Percentiles rank a stretch among this genome's conserved stretches.
These are phyloP conservation scores for Boechera retrofracta DNA, from an alignment of 345 rosid species.

Conservation along the genomic window DNA sequence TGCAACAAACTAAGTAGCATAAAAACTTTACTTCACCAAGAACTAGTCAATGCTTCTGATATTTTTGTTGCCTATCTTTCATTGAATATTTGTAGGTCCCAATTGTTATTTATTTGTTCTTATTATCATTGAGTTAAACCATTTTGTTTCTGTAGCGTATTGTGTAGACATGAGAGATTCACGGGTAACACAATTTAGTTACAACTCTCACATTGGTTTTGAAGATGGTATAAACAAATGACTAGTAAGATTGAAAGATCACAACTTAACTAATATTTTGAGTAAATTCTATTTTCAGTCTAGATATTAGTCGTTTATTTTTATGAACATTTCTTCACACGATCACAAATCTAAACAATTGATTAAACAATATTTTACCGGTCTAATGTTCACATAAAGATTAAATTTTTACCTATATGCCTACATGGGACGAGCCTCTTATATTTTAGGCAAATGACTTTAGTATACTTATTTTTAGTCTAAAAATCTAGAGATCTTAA, in stretches of 20 bases:
- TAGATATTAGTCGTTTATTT: constrained; percentile 8
- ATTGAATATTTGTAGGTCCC: constrained; percentile 43
- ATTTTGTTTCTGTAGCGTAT: constrained; percentile 19
- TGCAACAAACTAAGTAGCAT: constrained; percentile 34
- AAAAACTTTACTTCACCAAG: constrained; percentile 35
- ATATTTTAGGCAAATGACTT: not conserved
- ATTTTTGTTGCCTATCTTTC: constrained; percentile 23
- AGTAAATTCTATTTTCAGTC: not conserved
- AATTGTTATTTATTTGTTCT: not conserved
- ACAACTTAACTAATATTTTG: not conserved
- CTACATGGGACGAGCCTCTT: not conserved
- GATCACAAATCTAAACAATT: not conserved
- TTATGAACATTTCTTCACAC: constrained; percentile 12
- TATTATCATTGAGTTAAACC: constrained; percentile 13
- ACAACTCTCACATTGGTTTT: constrained; percentile 18
- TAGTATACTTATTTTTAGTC: not conserved
- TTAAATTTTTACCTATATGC: not conserved
- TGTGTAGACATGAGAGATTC: constrained; percentile 29
- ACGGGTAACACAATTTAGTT: constrained; percentile 32
- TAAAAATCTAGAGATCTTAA: not conserved
- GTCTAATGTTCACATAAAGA: not conserved
- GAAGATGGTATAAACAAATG: not conserved
- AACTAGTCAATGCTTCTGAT: constrained; percentile 32
- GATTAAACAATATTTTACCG: constrained; percentile 10
- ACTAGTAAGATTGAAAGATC: not conserved